Evolutionary conservation across 129 eudicot species (phyloP), one percentile per base, ranked within the genome.

Genomic region (Deinandra increscens): DNA sequence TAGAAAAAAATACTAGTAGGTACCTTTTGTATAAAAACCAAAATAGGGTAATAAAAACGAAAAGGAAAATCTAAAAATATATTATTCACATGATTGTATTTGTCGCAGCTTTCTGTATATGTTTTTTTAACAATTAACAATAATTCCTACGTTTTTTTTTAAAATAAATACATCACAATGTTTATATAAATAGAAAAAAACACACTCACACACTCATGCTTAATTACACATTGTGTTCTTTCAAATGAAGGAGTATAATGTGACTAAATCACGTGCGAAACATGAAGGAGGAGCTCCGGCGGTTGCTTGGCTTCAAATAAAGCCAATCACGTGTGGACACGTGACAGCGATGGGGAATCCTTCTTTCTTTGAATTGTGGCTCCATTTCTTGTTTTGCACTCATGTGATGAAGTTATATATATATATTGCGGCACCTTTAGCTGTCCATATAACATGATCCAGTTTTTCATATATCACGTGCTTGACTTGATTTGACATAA

Each of bases 301-400:
- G 85, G 83, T 69, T 68, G 69, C 80, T 67, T 78, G 61, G 78
- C 77, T 81, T 76, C 29, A 37, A 84, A 84, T 79, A 75, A 87
- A 79, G 68, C 73, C 82, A 81, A 71, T 64, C 85, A 79, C 80
- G 78, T 77, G 86, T 67, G 23, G 78, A 74, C 88, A 78, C 95
- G 88, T 82, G 95, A 87, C 58, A 54, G 29, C 58, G 66, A 74
- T 7, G 60, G 26, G 11, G 9, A 66, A 41, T 33, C 77, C 46
- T 53, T 51, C 15, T 55, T 49, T n/a, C n/a, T n/a, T n/a, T n/a
- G n/a, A n/a, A n/a, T n/a, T 49, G 15, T 61, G 29, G 50, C 50
- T 72, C 58, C 65, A 5, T 8, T 75, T 66, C 60, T 75, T 75
- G 53, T 9, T 66, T 53, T 43, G 38, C 74, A 55, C 61, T 45